A percentile compares a stretch with the other conserved stretches of the same genome.
These are phyloP conservation scores for Exophiala phaeomuriformis DNA, from an alignment of 2,329 filamentous ascomycete species.

Conservation along the genomic window DNA sequence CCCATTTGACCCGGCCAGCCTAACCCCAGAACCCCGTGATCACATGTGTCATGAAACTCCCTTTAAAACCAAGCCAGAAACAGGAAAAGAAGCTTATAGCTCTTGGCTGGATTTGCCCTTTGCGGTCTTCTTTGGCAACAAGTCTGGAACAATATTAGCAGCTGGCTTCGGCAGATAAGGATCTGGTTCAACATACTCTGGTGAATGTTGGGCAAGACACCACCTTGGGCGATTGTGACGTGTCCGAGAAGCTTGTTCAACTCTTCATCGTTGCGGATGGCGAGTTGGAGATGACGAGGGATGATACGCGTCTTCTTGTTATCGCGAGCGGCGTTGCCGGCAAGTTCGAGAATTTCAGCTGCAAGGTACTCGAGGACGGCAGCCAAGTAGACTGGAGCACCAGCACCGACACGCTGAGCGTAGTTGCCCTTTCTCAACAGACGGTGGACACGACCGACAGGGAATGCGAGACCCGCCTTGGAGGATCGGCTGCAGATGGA, in stretches of 20 bases:
- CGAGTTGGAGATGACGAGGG: conserved; percentile 94
- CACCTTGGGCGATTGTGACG: conserved; percentile 94
- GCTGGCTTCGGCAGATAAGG: conserved; percentile 25
- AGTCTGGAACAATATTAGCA: conserved; percentile 58
- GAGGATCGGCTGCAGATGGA: conserved; percentile 70
- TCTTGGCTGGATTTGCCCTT: conserved; percentile 95
- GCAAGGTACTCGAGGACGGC: conserved; percentile 98
- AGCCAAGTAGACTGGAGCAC: conserved; percentile 92
- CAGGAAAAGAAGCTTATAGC: conserved; percentile 64
- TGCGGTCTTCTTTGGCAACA: conserved; percentile 97
- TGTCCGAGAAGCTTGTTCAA: conserved; percentile 97
- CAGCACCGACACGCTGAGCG: conserved; percentile 97
- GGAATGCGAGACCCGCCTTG: conserved; percentile 98
- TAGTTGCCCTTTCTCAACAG: conserved; percentile 99
- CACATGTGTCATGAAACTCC: conserved; percentile 51
- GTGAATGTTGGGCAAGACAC: conserved; percentile 95
- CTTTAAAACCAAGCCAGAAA: conserved; percentile 61
- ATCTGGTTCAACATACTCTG: conserved; percentile 61
- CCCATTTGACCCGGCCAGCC: conserved; percentile 48
- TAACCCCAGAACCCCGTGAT: conserved; percentile 65
- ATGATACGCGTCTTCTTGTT: conserved; percentile 99
- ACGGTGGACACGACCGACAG: conserved; percentile 98
- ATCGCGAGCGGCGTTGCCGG: conserved; percentile 96
- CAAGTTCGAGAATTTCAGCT: conserved; percentile 97
- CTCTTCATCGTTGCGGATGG: conserved; percentile 99